Percentiles rank a stretch among this genome's conserved stretches.
Conservation (phyloP, 2,329 filamentous ascomycete genomes). For the Raffaelea albimanens region DNA sequence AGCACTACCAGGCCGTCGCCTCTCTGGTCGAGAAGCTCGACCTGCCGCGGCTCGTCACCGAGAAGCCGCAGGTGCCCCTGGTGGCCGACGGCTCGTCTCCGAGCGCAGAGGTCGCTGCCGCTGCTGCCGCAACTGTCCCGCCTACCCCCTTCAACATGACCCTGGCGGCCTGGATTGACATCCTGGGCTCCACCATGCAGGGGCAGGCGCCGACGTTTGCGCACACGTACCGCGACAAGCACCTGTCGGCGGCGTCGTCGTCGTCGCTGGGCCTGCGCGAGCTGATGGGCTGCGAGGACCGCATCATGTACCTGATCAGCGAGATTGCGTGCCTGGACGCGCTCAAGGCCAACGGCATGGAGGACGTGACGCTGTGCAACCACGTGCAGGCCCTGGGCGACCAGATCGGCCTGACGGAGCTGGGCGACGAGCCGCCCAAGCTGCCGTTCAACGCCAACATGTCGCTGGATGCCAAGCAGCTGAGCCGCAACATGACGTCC, state of each 20-base stretch:
- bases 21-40: constrained; percentile 79
- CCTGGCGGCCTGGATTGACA: constrained; percentile 90
- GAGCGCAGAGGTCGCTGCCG: background rate
- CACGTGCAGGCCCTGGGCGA: constrained; percentile 83
- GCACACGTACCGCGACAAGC: constrained; percentile 91
- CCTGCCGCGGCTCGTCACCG: constrained; percentile 55
- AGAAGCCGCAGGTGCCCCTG: constrained; percentile 27
- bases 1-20: constrained; percentile 88
- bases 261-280: constrained; percentile 68
- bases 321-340: constrained; percentile 95
- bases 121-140: background rate
- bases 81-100: background rate
- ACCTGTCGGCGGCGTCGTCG: constrained; percentile 56
- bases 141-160: constrained; percentile 92
- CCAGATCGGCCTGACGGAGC: constrained; percentile 76
- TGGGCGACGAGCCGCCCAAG: constrained; percentile 43
- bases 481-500: constrained; percentile 79
- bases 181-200: constrained; percentile 86
- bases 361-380: constrained; percentile 76
- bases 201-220: constrained; percentile 80
- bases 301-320: constrained; percentile 95
- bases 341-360: constrained; percentile 72
- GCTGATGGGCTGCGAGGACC: constrained; percentile 95
- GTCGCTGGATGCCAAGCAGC: constrained; percentile 69
- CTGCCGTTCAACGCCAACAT: constrained; percentile 59